Conservation (phyloP, 225 moss, liverwort and hornwort genomes). For the Antitrichia curtipendula region DNA sequence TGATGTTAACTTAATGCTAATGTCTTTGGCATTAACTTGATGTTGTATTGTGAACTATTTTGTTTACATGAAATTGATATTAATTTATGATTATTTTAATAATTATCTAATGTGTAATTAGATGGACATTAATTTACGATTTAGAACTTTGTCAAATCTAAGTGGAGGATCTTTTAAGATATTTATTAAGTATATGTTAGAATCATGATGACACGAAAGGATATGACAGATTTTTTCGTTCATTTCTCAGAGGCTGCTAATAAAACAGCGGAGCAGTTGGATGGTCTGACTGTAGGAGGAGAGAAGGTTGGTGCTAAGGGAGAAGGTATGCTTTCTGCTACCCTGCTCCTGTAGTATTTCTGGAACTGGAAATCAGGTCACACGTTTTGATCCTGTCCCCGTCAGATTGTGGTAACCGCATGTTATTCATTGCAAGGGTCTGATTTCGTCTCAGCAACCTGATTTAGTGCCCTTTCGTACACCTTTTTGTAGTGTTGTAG, state of each 20-base stretch:
- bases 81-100: background rate
- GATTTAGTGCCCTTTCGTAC: background rate
- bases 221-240: background rate
- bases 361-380: background rate
- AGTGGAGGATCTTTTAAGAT: background rate
- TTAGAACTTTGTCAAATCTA: background rate
- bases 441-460: background rate
- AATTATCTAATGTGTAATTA: background rate
- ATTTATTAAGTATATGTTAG: background rate
- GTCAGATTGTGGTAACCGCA: background rate
- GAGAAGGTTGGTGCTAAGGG: slow-evolving; percentile 43
- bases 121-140: background rate
- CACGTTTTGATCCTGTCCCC: background rate
- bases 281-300: slow-evolving; percentile 65
- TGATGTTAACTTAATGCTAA: background rate
- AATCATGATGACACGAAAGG: background rate
- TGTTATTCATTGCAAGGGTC: background rate
- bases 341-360: background rate
- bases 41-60: background rate
- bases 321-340: slow-evolving; percentile 30
- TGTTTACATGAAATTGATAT: background rate
- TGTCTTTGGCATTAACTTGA: background rate
- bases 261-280: slow-evolving; percentile 74
- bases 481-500: background rate
- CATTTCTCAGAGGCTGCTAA: slow-evolving; percentile 65